A percentile compares a stretch with the other conserved stretches of the same genome.
These are phyloP conservation scores for Ambrosia trifida DNA, from an alignment of 129 eudicot species.

Conservation along the genomic window DNA sequence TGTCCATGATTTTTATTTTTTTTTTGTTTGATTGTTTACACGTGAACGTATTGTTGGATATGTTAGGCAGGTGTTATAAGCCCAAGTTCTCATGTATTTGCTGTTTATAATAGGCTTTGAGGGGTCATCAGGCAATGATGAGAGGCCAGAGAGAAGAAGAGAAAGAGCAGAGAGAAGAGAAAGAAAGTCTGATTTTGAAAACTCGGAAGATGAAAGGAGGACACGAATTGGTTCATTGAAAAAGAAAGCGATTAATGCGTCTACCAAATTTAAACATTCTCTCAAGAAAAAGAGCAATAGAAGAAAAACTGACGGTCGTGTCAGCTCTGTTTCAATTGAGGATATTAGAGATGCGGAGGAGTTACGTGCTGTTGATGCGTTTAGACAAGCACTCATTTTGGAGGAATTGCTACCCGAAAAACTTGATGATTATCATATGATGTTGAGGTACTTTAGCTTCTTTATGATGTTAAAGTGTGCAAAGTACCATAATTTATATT, in stretches of 20 bases:
- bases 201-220: conserved; percentile 90
- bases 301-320: conserved; percentile 68
- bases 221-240: conserved; percentile 70
- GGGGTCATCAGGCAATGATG: conserved; percentile 80
- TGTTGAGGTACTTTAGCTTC: conserved; percentile 62
- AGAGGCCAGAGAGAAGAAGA: conserved; percentile 52
- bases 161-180: conserved; percentile 70
- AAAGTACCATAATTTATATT: neutral
- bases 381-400: conserved; percentile 71
- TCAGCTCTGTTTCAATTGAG: conserved; percentile 90
- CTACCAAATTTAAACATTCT: conserved; percentile 78
- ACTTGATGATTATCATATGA: conserved; percentile 87
- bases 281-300: conserved; percentile 82
- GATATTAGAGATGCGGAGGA: conserved; percentile 90
- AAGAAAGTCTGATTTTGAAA: conserved; percentile 92
- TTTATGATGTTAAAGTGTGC: neutral
- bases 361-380: conserved; percentile 72
- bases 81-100: conserved; percentile 4
- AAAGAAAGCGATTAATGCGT: conserved; percentile 90
- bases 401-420: conserved; percentile 80
- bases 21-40: conserved; percentile 2
- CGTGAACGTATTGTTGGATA: neutral
- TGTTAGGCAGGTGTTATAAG: neutral
- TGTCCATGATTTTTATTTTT: neutral
- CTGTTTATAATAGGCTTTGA: conserved; percentile 68